Conservation (phyloP, 2,329 filamentous ascomycete species). For the Fusarium mangiferae region DNA sequence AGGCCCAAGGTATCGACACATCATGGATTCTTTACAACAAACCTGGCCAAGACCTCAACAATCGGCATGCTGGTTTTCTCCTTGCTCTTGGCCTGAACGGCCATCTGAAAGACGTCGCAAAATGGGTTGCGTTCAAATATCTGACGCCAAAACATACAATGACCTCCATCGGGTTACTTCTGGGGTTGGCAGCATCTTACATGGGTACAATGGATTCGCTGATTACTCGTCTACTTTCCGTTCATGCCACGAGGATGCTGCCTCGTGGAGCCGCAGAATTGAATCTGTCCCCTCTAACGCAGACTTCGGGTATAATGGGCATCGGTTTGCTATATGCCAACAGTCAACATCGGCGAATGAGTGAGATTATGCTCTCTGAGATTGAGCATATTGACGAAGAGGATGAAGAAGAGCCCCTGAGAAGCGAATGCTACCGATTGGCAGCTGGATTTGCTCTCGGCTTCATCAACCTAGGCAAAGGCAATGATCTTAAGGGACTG, state of each 20-base stretch:
- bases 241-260: slow-evolving; percentile 95
- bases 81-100: slow-evolving; percentile 92
- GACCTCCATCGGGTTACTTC: slow-evolving; percentile 95
- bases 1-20: slow-evolving; percentile 93
- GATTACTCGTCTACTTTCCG: slow-evolving; percentile 90
- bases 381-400: slow-evolving; percentile 85
- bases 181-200: slow-evolving; percentile 93
- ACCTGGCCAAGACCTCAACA: slow-evolving; percentile 84
- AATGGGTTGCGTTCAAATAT: slow-evolving; percentile 99
- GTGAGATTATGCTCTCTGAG: slow-evolving; percentile 97
- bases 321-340: slow-evolving; percentile 94
- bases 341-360: slow-evolving; percentile 97
- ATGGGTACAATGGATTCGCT: slow-evolving; percentile 97
- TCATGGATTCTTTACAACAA: slow-evolving; percentile 99
- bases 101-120: slow-evolving; percentile 91
- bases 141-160: slow-evolving; percentile 99
- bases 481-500: slow-evolving; percentile 85
- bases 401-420: slow-evolving; percentile 84
- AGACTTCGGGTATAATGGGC: slow-evolving; percentile 96
- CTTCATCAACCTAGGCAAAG: slow-evolving; percentile 93
- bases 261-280: slow-evolving; percentile 92
- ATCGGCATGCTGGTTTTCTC: slow-evolving; percentile 94
- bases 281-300: slow-evolving; percentile 90
- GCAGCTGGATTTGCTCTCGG: slow-evolving; percentile 94
- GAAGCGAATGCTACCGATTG: slow-evolving; percentile 95